These are phyloP conservation scores for Polygonum maritimum DNA, from an alignment of 148 eudicot species.

Conservation along the genomic window DNA sequence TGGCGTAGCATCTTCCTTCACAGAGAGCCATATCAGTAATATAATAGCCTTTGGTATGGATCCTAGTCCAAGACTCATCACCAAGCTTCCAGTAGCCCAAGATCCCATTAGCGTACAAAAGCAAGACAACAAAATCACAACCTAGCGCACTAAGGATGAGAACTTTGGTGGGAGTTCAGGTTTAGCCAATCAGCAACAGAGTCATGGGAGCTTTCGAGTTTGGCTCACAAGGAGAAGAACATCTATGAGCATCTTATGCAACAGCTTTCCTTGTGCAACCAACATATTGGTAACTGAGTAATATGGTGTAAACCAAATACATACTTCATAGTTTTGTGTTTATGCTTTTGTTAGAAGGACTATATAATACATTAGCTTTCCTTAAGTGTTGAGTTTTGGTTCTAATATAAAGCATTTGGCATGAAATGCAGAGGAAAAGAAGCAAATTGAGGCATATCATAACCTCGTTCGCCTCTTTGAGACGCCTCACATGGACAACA, in stretches of 20 bases:
- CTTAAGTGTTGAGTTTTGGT: background rate
- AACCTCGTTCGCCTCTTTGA: constrained; percentile 57
- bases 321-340: background rate
- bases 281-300: constrained; percentile 44
- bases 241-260: constrained; percentile 63
- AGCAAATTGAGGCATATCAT: constrained; percentile 46
- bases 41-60: background rate
- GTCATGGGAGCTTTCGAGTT: constrained; percentile 87
- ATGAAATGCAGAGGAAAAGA: constrained; percentile 61
- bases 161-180: background rate
- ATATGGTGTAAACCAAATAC: no score
- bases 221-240: constrained; percentile 70
- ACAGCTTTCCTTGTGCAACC: constrained; percentile 60
- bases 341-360: background rate
- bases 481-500: constrained; percentile 59
- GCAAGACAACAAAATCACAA: background rate
- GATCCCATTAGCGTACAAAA: background rate
- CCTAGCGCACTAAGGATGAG: background rate
- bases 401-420: background rate
- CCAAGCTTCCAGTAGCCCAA: background rate
- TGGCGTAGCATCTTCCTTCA: background rate
- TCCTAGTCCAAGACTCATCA: background rate
- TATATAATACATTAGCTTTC: background rate
- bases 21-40: background rate
- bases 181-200: constrained; percentile 50